These are phyloP conservation scores for Lichtheimia hyalospora DNA, from an alignment of 371 early-diverging fungal species.

Conservation along the genomic window DNA sequence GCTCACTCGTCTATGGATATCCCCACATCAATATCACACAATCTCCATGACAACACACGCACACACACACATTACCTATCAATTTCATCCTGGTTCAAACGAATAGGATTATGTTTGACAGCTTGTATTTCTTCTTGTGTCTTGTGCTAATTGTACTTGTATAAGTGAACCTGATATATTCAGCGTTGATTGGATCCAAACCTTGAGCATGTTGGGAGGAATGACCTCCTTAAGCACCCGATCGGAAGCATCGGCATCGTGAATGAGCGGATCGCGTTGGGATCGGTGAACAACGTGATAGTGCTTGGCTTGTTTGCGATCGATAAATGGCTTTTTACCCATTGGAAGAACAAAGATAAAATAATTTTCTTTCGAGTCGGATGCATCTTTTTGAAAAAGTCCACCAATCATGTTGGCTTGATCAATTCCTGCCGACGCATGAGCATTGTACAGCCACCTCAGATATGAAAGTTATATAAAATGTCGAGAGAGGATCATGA, in stretches of 20 bases:
- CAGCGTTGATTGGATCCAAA: constrained; percentile 15
- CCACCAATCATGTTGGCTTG: too few relatives aligned
- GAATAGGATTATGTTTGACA: constrained; percentile 29
- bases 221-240: constrained; percentile 83
- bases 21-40: background rate
- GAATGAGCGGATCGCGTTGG: constrained; percentile 91
- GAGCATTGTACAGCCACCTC: too few relatives aligned
- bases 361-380: too few relatives aligned
- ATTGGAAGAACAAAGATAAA: constrained; percentile 26
- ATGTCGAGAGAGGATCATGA: too few relatives aligned
- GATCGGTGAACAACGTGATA: constrained; percentile 93
- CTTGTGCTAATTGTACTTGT: constrained; percentile 28
- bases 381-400: too few relatives aligned
- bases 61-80: constrained; percentile 24
- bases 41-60: background rate
- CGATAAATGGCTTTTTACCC: constrained; percentile 86
- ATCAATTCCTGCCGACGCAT: too few relatives aligned
- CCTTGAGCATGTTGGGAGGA: constrained; percentile 69
- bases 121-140: constrained; percentile 40
- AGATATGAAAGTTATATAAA: too few relatives aligned
- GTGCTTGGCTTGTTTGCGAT: constrained; percentile 79
- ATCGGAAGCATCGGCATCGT: constrained; percentile 76
- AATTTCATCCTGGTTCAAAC: constrained; percentile 49
- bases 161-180: background rate
- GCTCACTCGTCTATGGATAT: constrained; percentile 58